Conservation (phyloP, 257 asterid species). For the Nicotiana undulata region DNA sequence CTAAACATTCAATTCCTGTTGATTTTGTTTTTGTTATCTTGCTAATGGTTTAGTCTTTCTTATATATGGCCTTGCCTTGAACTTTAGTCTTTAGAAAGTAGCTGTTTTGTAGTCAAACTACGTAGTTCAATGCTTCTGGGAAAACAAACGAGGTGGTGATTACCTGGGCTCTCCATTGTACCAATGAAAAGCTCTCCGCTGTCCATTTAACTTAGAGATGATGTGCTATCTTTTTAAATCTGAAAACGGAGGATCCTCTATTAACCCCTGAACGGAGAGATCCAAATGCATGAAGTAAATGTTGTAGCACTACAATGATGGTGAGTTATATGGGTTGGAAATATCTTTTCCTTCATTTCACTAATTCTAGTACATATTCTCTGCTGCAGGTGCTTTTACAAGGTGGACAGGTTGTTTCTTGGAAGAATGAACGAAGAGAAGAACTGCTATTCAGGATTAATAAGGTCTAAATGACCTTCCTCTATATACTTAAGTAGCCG, state of each 20-base stretch:
- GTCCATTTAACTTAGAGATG: background rate
- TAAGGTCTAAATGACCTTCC: slow-evolving; percentile 38
- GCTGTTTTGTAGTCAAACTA: background rate
- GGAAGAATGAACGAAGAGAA: slow-evolving; percentile 77
- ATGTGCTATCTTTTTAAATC: background rate
- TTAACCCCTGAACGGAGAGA: background rate
- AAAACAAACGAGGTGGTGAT: background rate
- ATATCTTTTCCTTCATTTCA: background rate
- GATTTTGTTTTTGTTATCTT: background rate
- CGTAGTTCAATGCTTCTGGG: background rate
- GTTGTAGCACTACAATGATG: background rate
- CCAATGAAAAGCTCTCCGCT: background rate
- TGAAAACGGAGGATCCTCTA: background rate
- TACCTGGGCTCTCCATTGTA: background rate
- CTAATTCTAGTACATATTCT: background rate
- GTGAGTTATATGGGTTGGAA: background rate
- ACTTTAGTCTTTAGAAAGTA: background rate
- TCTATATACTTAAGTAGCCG: background rate
- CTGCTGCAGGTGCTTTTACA: slow-evolving; percentile 52
- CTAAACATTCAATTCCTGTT: background rate
- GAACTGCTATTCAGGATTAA: slow-evolving; percentile 59
- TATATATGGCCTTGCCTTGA: background rate
- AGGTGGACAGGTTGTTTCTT: slow-evolving; percentile 78
- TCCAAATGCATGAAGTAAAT: background rate
- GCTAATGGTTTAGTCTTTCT: background rate